phyloP scores from a whole-genome alignment of 306 rosid genomes.

The Casuarina glauca region DNA sequence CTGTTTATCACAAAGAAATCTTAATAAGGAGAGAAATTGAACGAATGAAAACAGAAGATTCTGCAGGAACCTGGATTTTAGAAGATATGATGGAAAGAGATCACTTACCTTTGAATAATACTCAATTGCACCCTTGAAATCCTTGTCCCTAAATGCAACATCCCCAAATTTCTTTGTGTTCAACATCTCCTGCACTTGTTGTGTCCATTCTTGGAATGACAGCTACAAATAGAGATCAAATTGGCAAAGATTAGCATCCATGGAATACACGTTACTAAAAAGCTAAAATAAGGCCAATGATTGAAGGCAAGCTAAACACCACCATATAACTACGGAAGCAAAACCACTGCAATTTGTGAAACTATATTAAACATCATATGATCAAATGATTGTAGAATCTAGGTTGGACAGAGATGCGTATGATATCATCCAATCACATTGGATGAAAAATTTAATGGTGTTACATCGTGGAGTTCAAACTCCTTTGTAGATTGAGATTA shows the following conservation, averaged over 20 bases:
- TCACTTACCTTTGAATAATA: conserved; percentile 80
- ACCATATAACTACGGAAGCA: conserved; percentile 11
- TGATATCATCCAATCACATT: too few relatives aligned
- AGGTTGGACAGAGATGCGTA: neutral
- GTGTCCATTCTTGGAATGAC: conserved; percentile 98
- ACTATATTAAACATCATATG: neutral
- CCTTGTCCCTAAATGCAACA: conserved; percentile 94
- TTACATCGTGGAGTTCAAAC: too few relatives aligned
- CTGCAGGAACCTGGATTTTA: neutral
- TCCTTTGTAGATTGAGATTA: too few relatives aligned
- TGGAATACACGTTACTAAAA: neutral
- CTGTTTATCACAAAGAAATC: conserved; percentile 42
- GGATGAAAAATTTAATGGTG: too few relatives aligned
- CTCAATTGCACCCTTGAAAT: conserved; percentile 89
- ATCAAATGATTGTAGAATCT: neutral
- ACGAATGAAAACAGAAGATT: neutral
- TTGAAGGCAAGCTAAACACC: neutral
- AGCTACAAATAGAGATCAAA: conserved; percentile 51
- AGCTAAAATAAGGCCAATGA: conserved; percentile 7
- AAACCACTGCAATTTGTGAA: neutral
- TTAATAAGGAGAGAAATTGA: neutral
- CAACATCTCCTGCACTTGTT: conserved; percentile 94
- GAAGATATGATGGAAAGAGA: neutral
- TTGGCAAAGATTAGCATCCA: neutral
- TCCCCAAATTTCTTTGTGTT: conserved; percentile 92